phyloP scores from a whole-genome alignment of 306 rosid genomes.

The Amphicarpaea edgeworthii region DNA sequence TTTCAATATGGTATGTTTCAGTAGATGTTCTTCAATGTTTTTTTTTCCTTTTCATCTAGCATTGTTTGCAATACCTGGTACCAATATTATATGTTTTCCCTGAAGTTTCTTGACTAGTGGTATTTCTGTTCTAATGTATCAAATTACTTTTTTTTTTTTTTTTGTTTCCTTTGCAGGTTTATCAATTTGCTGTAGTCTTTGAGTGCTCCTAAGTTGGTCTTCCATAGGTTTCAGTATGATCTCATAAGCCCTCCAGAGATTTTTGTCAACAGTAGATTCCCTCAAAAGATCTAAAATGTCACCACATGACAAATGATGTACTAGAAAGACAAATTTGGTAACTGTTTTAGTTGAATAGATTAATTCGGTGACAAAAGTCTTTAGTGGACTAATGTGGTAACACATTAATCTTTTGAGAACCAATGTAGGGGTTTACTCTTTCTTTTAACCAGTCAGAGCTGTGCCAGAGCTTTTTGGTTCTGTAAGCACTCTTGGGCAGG shows the following conservation, averaged over 20 bases:
- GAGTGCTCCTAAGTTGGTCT: constrained; percentile 11
- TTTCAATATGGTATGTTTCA: constrained; percentile 63
- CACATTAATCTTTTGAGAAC: neutral
- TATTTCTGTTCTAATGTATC: constrained; percentile 27
- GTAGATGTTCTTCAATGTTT: constrained; percentile 26
- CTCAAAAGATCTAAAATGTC: too few species aligned
- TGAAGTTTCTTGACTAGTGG: constrained; percentile 17
- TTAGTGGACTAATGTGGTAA: neutral
- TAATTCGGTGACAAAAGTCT: neutral
- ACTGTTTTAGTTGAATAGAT: constrained; percentile 3
- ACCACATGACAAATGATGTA: neutral
- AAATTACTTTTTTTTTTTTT: constrained; percentile 21
- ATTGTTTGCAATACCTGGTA: neutral
- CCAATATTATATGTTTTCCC: constrained; percentile 27
- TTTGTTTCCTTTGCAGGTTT: constrained; percentile 50
- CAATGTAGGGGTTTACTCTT: constrained; percentile 2
- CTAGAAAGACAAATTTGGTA: neutral
- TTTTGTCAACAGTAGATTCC: neutral
- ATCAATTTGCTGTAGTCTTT: constrained; percentile 46
- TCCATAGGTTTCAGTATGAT: neutral
- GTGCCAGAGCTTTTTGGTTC: constrained; percentile 52
- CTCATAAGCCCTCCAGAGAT: neutral
- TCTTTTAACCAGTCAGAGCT: constrained; percentile 50
- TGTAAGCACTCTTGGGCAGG: constrained; percentile 58
- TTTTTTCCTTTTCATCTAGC: neutral